Evolutionary conservation across 176 grass and related monocot species (phyloP), one percentile per base, ranked within the genome.

Genomic region (Oryza longistaminata): DNA sequence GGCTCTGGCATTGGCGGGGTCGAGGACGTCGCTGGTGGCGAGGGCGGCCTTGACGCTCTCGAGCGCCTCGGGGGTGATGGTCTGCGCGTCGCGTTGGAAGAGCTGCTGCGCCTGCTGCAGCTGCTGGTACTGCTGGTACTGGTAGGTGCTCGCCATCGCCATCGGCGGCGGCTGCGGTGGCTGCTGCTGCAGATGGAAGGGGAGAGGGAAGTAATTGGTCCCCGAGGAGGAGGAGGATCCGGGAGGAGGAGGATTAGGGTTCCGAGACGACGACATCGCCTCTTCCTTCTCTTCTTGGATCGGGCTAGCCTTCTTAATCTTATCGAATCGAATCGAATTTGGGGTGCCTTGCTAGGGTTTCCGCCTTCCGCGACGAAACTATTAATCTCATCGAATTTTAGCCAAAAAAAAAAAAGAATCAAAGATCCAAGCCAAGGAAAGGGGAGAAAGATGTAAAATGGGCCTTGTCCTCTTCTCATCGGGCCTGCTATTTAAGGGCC

Each of bases 41-140:
- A 98, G 82, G 42, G 95, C 91, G 68, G 95, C 95, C 90, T 98
- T 98, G 81, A 98, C 93, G 85, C 91, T 93, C 80, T 98, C 91
- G 85, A 97, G 73, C 61, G 95, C 95, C 91, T 97, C 93, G 6
- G 95, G 92, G 82, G 90, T 98, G 75, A 98, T 98, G 31, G 93
- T 98, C 78, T 95, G 95, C 45, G 95, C 95, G 76, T 98, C 95
- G 66, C 91, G 85, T 70, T 95, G 96, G 83, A 98, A 98, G 64
- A 98, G 91, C 87, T 98, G 95, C 2, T 97, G 95, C 64, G 95
- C 91, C 77, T 97, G 81, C 22, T 85, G 74, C 70, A 94, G 87
- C 92, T 94, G 95, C 62, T 92, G 90, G 44, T 76, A 93, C 81
- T 97, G 91, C 60, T 92, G 91, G 79, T 89, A 90, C 37, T 91